These are phyloP conservation scores for Nephelium lappaceum DNA, from an alignment of 345 rosid genomes.

Conservation along the genomic window DNA sequence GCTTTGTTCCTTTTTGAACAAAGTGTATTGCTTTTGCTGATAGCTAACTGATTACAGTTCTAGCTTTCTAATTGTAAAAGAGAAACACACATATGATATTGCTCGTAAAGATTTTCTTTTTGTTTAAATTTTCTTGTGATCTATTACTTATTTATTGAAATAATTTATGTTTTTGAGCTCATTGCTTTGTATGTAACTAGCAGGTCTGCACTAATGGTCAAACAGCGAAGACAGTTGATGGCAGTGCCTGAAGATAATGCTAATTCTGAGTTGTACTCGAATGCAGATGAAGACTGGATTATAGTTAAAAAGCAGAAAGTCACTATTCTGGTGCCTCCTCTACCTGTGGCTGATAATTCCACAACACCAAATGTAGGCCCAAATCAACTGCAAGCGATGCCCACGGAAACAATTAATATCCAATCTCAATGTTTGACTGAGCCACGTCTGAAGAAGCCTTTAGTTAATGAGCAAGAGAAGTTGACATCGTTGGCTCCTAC, in stretches of 20 bases:
- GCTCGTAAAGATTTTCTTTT: too few species aligned
- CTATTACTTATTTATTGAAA: neutral
- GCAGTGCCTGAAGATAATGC: slow-evolving; percentile 25
- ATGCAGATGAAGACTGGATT: slow-evolving; percentile 66
- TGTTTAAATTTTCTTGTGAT: neutral
- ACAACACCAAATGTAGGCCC: slow-evolving; percentile 39
- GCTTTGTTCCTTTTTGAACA: neutral
- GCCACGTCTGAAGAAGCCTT: slow-evolving; percentile 21
- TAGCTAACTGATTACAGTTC: neutral
- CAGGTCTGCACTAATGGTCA: slow-evolving; percentile 43
- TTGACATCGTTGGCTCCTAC: slow-evolving; percentile 18
- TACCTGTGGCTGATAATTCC: slow-evolving; percentile 32
- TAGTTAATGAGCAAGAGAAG: slow-evolving; percentile 44
- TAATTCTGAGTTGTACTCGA: slow-evolving; percentile 30
- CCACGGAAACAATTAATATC: slow-evolving; percentile 23
- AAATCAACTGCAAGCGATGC: slow-evolving; percentile 32
- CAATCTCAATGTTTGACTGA: slow-evolving; percentile 26
- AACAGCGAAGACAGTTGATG: slow-evolving; percentile 37
- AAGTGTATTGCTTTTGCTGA: neutral
- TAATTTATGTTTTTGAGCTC: neutral
- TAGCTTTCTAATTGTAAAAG: neutral
- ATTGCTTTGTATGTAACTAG: slow-evolving; percentile 6
- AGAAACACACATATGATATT: neutral
- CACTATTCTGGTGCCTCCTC: slow-evolving; percentile 65
- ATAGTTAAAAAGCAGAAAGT: slow-evolving; percentile 73